A percentile compares a stretch with the other conserved stretches of the same genome.
Conservation (phyloP, 2,329 filamentous ascomycete genomes). For the Paraphoma chrysanthemicola region DNA sequence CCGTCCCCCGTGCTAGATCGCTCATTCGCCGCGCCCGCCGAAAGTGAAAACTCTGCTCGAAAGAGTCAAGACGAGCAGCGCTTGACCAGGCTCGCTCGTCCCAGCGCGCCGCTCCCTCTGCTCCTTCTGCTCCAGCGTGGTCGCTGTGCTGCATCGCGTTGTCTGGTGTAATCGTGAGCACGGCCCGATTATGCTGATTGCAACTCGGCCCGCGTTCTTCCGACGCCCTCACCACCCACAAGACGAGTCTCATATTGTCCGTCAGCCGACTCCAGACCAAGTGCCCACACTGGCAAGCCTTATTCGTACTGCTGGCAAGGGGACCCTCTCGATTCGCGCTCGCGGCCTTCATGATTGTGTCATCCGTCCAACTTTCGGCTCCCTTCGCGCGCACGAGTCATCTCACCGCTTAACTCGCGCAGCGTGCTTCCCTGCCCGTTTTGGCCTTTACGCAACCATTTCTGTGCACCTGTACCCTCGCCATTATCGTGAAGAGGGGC, state of each 20-base stretch:
- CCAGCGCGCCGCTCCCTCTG: background rate
- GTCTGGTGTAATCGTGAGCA: conserved; percentile 21
- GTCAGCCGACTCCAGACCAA: conserved; percentile 36
- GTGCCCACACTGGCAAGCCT: conserved; percentile 13
- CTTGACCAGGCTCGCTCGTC: conserved; percentile 9
- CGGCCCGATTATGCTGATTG: conserved; percentile 14
- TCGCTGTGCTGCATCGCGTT: conserved; percentile 11
- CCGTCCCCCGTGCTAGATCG: conserved; percentile 20
- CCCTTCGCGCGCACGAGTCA: conserved; percentile 42
- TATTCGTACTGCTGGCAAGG: conserved; percentile 21
- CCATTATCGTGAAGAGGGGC: conserved; percentile 38
- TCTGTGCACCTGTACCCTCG: conserved; percentile 31
- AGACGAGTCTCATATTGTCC: conserved; percentile 8
- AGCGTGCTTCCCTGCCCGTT: conserved; percentile 31
- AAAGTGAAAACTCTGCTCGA: conserved; percentile 34
- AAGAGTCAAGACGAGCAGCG: conserved; percentile 23
- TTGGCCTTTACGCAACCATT: conserved; percentile 16
- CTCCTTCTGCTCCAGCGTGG: background rate
- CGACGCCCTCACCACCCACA: conserved; percentile 6
- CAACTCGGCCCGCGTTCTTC: conserved; percentile 22
- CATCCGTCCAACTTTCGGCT: conserved; percentile 42
- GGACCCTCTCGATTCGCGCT: conserved; percentile 25
- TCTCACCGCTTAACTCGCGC: conserved; percentile 40
- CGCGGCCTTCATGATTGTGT: conserved; percentile 33
- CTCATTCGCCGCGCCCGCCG: conserved; percentile 28